These are phyloP conservation scores for Russula olivacea DNA, from an alignment of 768 basidiomycete genomes.

Conservation along the genomic window DNA sequence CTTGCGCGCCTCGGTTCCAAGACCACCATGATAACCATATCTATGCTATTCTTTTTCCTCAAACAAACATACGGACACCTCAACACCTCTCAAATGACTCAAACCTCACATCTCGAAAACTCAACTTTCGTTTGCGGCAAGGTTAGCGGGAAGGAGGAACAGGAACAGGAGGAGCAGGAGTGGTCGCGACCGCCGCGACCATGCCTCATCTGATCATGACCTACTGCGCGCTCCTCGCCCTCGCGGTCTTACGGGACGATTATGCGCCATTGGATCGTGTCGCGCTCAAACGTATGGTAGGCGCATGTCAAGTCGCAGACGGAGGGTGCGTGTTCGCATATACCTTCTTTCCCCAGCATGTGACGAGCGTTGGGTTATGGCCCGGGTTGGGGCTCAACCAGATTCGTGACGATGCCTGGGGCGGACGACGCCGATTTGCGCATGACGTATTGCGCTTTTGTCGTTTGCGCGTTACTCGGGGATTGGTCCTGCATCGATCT, in stretches of 20 bases:
- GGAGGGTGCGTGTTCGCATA: slow-evolving; percentile 58
- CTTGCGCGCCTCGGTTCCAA: neutral
- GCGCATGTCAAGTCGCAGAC: slow-evolving; percentile 66
- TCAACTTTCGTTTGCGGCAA: slow-evolving; percentile 3
- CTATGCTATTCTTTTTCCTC: neutral
- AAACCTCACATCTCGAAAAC: neutral
- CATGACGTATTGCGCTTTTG: slow-evolving; percentile 83
- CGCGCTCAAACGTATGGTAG: slow-evolving; percentile 63
- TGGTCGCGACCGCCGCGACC: slow-evolving; percentile 31
- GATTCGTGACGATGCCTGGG: slow-evolving; percentile 66
- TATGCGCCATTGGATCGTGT: slow-evolving; percentile 62
- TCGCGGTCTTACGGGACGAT: slow-evolving; percentile 85
- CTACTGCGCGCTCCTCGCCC: slow-evolving; percentile 80
- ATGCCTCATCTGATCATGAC: slow-evolving; percentile 88
- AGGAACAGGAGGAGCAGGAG: neutral
- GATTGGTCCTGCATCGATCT: slow-evolving; percentile 76
- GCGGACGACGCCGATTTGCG: slow-evolving; percentile 73
- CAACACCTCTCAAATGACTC: neutral
- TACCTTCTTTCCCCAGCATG: neutral
- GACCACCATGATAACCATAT: neutral
- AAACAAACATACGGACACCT: neutral
- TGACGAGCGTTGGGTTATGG: neutral
- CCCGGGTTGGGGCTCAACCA: slow-evolving; percentile 28
- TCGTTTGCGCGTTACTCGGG: slow-evolving; percentile 68
- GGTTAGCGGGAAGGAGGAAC: slow-evolving; percentile 31